phyloP scores from a whole-genome alignment of 495 filamentous ascomycete species.

The Cercophora scortea region DNA sequence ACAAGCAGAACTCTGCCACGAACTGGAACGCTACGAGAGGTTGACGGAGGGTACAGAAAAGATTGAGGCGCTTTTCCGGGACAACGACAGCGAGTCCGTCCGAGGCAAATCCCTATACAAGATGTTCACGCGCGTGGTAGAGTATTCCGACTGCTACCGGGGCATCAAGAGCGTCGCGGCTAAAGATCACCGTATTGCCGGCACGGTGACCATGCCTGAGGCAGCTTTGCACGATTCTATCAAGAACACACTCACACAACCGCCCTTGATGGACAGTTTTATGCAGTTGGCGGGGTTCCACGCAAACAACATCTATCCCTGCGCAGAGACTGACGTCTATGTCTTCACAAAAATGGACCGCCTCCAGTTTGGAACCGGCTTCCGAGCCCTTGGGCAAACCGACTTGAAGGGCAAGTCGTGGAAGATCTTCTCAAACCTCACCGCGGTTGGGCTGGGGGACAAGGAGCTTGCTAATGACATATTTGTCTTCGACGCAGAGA shows the following conservation, averaged over 20 bases:
- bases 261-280: constrained; percentile 22
- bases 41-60: no score
- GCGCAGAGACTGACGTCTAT: constrained; percentile 26
- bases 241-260: constrained; percentile 11
- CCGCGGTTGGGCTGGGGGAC: constrained; percentile 1
- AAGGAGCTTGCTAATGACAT: constrained; percentile 34
- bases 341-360: constrained; percentile 1
- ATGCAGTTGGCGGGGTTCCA: constrained; percentile 42
- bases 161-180: constrained; percentile 35
- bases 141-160: constrained; percentile 21
- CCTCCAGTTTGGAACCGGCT: neutral
- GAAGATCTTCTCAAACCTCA: neutral
- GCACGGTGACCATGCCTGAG: neutral
- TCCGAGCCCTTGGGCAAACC: neutral
- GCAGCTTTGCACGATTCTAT: neutral
- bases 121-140: constrained; percentile 8
- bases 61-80: no score
- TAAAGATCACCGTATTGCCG: constrained; percentile 1
- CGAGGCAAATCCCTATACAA: constrained; percentile 6
- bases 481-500: constrained; percentile 37
- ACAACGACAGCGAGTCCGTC: no score
- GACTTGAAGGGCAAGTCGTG: neutral
- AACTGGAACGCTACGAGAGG: no score
- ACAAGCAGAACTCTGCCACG: no score
- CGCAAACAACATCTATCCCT: constrained; percentile 41